Evolutionary conservation across 108 stramenopile species (phyloP).

Genomic region (Cyclotella sp.): DNA sequence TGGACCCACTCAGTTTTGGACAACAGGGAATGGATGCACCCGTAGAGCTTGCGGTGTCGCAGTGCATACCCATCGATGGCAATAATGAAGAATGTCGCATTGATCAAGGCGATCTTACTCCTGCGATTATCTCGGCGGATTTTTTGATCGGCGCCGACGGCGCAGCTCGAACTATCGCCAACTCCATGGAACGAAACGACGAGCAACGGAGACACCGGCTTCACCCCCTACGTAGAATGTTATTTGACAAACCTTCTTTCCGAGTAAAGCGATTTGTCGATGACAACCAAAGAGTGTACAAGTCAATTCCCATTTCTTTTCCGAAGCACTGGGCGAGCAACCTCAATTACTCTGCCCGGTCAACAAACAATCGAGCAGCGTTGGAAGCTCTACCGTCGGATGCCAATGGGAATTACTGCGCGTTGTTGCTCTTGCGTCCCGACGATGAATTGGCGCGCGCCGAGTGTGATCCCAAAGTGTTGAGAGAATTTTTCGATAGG

Average conservation of each 20-base stretch:
- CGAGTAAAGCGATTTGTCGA: slow-evolving; percentile 35
- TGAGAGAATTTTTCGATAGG: slow-evolving; percentile 52
- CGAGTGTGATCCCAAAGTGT: slow-evolving; percentile 32
- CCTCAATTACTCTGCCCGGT: slow-evolving; percentile 60
- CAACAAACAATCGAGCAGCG: slow-evolving; percentile 36
- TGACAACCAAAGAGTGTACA: slow-evolving; percentile 58
- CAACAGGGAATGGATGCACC: slow-evolving; percentile 8
- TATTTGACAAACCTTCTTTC: slow-evolving; percentile 21
- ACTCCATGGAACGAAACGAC: slow-evolving; percentile 40
- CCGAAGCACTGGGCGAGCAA: slow-evolving; percentile 51
- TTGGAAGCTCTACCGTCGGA: slow-evolving; percentile 70
- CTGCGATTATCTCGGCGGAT: slow-evolving; percentile 16
- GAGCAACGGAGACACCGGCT: background rate
- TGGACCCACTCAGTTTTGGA: slow-evolving; percentile 45
- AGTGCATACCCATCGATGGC: slow-evolving; percentile 24
- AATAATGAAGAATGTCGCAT: slow-evolving; percentile 27
- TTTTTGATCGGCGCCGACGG: slow-evolving; percentile 55
- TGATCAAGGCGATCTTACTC: slow-evolving; percentile 3
- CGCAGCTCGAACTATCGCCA: slow-evolving; percentile 45
- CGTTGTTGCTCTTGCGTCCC: slow-evolving; percentile 57
- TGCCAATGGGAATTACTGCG: slow-evolving; percentile 52
- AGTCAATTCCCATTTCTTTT: slow-evolving; percentile 61
- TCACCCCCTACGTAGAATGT: background rate
- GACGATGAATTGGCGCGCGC: slow-evolving; percentile 42
- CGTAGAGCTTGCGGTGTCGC: slow-evolving; percentile 28